These are phyloP conservation scores for Fusarium hostae DNA, from an alignment of 2,329 filamentous ascomycete species.

Conservation along the genomic window DNA sequence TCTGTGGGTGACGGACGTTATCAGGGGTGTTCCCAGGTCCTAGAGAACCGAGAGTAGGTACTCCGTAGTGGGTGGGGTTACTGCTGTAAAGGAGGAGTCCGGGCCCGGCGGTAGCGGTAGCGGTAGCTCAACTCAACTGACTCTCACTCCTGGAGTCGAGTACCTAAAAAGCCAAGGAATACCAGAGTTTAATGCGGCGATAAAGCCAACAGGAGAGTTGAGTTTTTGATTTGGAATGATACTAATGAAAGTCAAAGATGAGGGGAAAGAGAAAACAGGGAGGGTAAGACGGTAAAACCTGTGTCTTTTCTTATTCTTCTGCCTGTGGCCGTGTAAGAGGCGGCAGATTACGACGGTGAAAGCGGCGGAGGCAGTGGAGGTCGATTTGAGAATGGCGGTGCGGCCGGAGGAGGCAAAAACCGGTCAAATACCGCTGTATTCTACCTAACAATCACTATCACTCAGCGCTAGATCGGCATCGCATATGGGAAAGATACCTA, in stretches of 20 bases:
- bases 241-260: neutral
- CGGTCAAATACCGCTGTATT: neutral
- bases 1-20: no score
- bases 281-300: conserved; percentile 23
- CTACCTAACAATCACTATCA: conserved; percentile 10
- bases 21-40: conserved; percentile 33
- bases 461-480: conserved; percentile 15
- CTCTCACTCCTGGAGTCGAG: neutral
- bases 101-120: conserved; percentile 6
- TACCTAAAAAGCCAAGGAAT: conserved; percentile 4
- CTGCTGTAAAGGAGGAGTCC: conserved; percentile 31
- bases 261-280: conserved; percentile 1
- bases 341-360: conserved; percentile 46
- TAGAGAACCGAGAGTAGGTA: conserved; percentile 32
- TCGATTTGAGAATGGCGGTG: conserved; percentile 34
- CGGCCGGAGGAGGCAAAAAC: conserved; percentile 19
- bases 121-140: neutral
- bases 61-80: conserved; percentile 22
- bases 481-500: conserved; percentile 4
- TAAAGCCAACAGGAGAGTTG: neutral
- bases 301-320: conserved; percentile 1
- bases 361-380: conserved; percentile 44
- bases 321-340: conserved; percentile 39
- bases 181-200: neutral
- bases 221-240: conserved; percentile 12